phyloP scores from a whole-genome alignment of 371 early-diverging fungal species.

The Syncephalastrum monosporum region DNA sequence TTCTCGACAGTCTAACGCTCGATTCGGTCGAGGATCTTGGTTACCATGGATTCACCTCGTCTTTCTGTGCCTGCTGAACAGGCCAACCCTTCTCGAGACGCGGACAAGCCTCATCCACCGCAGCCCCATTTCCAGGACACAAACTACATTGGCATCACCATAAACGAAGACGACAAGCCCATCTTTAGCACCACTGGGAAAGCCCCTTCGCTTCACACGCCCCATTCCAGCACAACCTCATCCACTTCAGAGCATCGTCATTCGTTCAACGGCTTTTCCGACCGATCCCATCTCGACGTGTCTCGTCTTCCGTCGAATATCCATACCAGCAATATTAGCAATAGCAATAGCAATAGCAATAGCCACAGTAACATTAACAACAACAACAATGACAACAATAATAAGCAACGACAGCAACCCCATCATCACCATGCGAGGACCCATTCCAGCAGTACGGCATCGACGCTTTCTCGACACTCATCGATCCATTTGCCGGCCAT shows the following conservation, averaged over 20 bases:
- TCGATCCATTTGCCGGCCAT: constrained; percentile 20
- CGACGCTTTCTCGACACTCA: constrained; percentile 16
- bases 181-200: neutral
- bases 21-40: too few species aligned
- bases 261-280: constrained; percentile 20
- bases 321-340: constrained; percentile 1
- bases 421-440: constrained; percentile 1
- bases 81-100: too few species aligned
- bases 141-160: constrained; percentile 33
- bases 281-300: constrained; percentile 1
- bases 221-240: neutral
- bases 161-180: constrained; percentile 20
- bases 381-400: constrained; percentile 4
- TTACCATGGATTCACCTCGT: too few species aligned
- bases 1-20: too few species aligned
- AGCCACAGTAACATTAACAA: neutral
- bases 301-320: neutral
- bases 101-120: too few species aligned
- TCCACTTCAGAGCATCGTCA: constrained; percentile 15
- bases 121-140: constrained; percentile 20
- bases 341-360: neutral
- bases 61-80: too few species aligned
- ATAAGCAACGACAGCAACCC: constrained; percentile 6
- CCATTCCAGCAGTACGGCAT: constrained; percentile 9
- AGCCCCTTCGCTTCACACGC: neutral